Percentiles rank a stretch among this genome's conserved stretches.
These are phyloP conservation scores for Hypoxylon sp. DNA, from an alignment of 2,329 filamentous ascomycete genomes.

Conservation along the genomic window DNA sequence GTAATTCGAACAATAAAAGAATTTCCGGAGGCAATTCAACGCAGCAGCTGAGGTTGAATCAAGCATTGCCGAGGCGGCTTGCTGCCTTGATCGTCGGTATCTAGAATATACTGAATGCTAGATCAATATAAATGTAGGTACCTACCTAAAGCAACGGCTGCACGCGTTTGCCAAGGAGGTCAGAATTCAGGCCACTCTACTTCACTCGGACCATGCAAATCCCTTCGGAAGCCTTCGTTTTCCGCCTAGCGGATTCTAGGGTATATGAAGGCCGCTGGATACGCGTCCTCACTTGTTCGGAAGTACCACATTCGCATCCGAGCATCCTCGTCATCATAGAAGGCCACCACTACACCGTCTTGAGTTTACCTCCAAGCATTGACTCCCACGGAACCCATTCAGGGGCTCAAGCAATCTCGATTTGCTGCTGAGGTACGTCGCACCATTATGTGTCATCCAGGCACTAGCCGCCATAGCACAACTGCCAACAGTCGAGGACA, in stretches of 20 bases:
- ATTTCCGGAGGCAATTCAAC: not conserved
- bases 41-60: constrained; percentile 16
- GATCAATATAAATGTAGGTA: constrained; percentile 18
- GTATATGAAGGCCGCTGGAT: constrained; percentile 20
- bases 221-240: not conserved
- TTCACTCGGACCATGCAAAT: not conserved
- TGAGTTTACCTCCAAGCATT: not conserved
- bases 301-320: constrained; percentile 9
- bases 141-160: constrained; percentile 12
- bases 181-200: not conserved
- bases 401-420: not conserved
- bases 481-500: not conserved
- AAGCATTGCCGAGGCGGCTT: constrained; percentile 30
- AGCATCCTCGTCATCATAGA: not conserved
- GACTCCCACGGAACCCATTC: constrained; percentile 11
- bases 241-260: not conserved
- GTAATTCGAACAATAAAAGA: not conserved
- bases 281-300: not conserved
- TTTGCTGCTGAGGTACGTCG: not conserved
- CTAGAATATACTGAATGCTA: constrained; percentile 20
- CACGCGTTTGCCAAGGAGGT: constrained; percentile 24
- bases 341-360: constrained; percentile 7
- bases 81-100: constrained; percentile 23
- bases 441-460: not conserved
- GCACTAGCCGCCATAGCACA: constrained; percentile 3